Conservation (phyloP, 163 green algal genomes). For the Chlamydomonas reinhardtii region DNA sequence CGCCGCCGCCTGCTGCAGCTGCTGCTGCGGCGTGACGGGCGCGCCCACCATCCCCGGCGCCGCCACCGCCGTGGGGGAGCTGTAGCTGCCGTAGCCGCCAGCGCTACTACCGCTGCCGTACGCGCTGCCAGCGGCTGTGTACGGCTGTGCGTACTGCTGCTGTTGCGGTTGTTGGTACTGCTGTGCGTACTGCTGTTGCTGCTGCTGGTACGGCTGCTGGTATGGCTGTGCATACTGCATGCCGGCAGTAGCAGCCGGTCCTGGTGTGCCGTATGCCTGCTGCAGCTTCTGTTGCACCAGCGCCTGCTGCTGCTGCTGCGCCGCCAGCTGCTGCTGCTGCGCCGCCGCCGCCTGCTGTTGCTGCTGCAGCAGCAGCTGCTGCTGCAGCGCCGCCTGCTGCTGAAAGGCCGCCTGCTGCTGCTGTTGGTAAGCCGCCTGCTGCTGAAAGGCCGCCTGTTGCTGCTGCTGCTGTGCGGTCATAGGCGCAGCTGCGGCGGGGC, state of each 20-base stretch:
- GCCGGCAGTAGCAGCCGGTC: neutral
- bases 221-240: neutral
- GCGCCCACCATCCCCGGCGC: neutral
- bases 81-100: neutral
- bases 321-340: neutral
- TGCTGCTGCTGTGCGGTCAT: neutral
- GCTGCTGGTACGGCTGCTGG: neutral
- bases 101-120: neutral
- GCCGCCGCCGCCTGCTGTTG: neutral
- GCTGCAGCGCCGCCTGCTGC: neutral
- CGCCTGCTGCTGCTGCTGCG: neutral
- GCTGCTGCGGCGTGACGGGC: neutral
- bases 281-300: neutral
- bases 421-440: neutral
- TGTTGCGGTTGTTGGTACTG: neutral
- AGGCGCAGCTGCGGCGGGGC: no score
- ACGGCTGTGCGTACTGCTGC: neutral
- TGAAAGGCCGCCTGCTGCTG: neutral
- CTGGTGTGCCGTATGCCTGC: neutral
- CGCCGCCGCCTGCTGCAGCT: neutral
- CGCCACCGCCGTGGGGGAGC: neutral
- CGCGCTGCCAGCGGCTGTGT: neutral
- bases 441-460: neutral
- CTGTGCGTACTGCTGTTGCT: neutral
- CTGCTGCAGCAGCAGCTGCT: constrained; percentile 4